Percentiles rank a stretch among this genome's conserved stretches.
Evolutionary conservation across 176 grass and related monocot species (phyloP).

Genomic region (Cenchrus fungigraminus): DNA sequence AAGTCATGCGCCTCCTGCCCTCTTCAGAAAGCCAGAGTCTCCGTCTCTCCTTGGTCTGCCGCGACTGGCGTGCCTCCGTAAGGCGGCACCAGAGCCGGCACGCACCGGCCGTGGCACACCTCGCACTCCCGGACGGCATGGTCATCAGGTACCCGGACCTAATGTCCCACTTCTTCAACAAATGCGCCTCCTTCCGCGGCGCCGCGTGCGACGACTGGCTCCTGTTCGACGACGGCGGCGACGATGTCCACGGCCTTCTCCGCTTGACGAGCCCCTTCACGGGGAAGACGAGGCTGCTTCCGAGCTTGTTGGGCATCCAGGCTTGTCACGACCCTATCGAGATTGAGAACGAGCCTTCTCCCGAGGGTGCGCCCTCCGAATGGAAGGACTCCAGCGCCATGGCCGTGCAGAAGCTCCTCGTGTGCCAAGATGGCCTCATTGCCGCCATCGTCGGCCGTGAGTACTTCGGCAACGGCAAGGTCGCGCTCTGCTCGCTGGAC

Average conservation of each 20-base stretch:
- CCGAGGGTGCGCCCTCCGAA: neutral
- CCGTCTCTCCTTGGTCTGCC: neutral
- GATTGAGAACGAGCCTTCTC: neutral
- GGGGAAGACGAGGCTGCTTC: neutral
- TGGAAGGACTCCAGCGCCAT: neutral
- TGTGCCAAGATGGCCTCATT: neutral
- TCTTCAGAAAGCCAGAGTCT: no score
- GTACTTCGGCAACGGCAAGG: neutral
- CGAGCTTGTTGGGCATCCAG: neutral
- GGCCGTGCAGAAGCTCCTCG: constrained; percentile 18
- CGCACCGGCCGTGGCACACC: neutral
- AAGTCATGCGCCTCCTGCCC: neutral
- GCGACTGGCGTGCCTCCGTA: neutral
- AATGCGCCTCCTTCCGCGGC: neutral
- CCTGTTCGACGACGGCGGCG: neutral
- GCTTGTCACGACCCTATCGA: neutral
- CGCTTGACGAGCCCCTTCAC: neutral
- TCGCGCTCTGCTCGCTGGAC: constrained; percentile 18
- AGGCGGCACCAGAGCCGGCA: neutral
- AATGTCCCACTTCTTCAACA: neutral
- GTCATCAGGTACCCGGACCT: neutral
- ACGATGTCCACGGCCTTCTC: neutral
- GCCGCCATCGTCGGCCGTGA: constrained; percentile 25
- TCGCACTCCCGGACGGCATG: neutral
- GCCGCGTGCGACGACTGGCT: neutral